A percentile compares a stretch with the other conserved stretches of the same genome.
These are phyloP conservation scores for Fusarium devonianum DNA, from an alignment of 2,329 filamentous ascomycete species.

Conservation along the genomic window DNA sequence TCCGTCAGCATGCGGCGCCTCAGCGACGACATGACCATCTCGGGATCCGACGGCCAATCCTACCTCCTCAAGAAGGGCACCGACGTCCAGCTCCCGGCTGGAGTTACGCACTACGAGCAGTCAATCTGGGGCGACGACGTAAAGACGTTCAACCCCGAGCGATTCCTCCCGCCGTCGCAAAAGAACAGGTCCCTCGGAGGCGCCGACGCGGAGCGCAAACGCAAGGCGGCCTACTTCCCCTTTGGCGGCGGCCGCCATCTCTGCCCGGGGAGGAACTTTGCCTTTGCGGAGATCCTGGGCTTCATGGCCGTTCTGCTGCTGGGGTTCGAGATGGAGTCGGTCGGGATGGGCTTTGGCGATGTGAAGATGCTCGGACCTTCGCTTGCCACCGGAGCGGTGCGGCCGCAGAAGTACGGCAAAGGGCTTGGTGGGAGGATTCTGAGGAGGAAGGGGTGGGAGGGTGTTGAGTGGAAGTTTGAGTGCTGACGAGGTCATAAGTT, in stretches of 20 bases:
- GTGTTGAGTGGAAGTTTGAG: conserved; percentile 32
- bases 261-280: conserved; percentile 47
- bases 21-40: conserved; percentile 50
- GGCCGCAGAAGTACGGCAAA: conserved; percentile 29
- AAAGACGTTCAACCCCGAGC: conserved; percentile 34
- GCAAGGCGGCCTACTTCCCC: conserved; percentile 40
- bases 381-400: conserved; percentile 27
- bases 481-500: conserved; percentile 13
- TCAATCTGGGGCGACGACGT: conserved; percentile 38
- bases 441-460: conserved; percentile 25
- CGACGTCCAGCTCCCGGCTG: conserved; percentile 41
- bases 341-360: conserved; percentile 26
- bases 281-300: conserved; percentile 45
- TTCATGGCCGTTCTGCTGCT: conserved; percentile 42
- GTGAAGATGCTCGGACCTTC: conserved; percentile 24
- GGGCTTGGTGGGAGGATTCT: conserved; percentile 27
- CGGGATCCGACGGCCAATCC: conserved; percentile 31
- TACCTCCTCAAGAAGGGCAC: conserved; percentile 44
- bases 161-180: conserved; percentile 25
- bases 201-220: conserved; percentile 18
- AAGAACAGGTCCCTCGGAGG: conserved; percentile 3
- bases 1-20: conserved; percentile 51
- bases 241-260: conserved; percentile 47
- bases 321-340: conserved; percentile 42
- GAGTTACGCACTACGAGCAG: conserved; percentile 34